phyloP scores from a whole-genome alignment of 1,284 basidiomycete genomes.

The Fomes fomentarius region DNA sequence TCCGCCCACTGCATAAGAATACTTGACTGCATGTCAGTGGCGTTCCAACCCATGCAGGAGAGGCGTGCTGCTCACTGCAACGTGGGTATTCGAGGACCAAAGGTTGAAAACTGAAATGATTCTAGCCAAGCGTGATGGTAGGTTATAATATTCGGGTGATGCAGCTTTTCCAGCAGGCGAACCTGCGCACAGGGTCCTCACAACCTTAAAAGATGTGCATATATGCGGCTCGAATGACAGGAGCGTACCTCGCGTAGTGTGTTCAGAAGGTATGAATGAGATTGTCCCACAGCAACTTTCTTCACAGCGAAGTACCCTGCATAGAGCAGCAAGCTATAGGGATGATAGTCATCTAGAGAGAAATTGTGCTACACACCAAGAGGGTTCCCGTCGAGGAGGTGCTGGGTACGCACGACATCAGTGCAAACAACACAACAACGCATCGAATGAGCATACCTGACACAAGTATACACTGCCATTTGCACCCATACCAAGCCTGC shows the following conservation, averaged over 20 bases:
- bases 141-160: conserved; percentile 91
- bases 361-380: conserved; percentile 49
- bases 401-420: conserved; percentile 44
- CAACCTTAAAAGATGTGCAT: neutral
- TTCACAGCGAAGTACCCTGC: conserved; percentile 88
- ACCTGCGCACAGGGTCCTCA: conserved; percentile 47
- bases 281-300: conserved; percentile 92
- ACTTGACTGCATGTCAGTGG: conserved; percentile 42
- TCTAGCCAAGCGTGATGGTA: conserved; percentile 98
- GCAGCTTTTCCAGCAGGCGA: conserved; percentile 81
- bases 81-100: conserved; percentile 83
- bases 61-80: conserved; percentile 57
- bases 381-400: conserved; percentile 79
- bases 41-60: neutral
- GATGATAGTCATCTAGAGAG: neutral
- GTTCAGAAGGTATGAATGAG: conserved; percentile 79
- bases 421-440: neutral
- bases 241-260: conserved; percentile 75
- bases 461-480: conserved; percentile 89
- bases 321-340: conserved; percentile 8
- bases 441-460: conserved; percentile 52
- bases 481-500: conserved; percentile 88
- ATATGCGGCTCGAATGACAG: neutral
- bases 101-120: conserved; percentile 78
- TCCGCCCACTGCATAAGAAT: conserved; percentile 95